Evolutionary conservation across 768 basidiomycete genomes (phyloP).

Genomic region (Suillus subalutaceus): DNA sequence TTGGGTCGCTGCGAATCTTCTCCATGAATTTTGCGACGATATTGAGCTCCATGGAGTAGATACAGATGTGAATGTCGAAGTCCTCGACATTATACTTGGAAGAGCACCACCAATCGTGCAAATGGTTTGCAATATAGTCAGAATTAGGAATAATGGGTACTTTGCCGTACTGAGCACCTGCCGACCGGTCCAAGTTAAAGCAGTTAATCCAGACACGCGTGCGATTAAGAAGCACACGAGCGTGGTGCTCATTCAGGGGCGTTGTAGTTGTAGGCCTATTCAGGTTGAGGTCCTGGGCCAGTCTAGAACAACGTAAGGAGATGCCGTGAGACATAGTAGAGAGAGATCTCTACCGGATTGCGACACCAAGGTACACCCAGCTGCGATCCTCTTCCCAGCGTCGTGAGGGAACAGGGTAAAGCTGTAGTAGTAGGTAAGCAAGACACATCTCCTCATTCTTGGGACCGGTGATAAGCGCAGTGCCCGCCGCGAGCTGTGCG

Average conservation of each 20-base stretch:
- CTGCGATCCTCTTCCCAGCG: conserved; percentile 90
- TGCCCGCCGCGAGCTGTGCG: conserved; percentile 76
- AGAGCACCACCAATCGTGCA: conserved; percentile 68
- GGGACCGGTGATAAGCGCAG: conserved; percentile 71
- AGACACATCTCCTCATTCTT: conserved; percentile 86
- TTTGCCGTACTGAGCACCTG: conserved; percentile 88
- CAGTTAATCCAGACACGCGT: conserved; percentile 91
- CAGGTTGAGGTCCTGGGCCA: conserved; percentile 88
- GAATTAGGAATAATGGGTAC: conserved; percentile 74
- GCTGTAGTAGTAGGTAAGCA: conserved; percentile 78
- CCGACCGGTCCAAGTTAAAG: conserved; percentile 89
- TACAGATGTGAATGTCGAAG: conserved; percentile 81
- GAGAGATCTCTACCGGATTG: conserved; percentile 64
- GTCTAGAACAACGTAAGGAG: conserved; percentile 45
- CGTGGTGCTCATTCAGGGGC: conserved; percentile 77
- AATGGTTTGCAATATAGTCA: conserved; percentile 77
- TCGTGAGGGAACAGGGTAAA: conserved; percentile 75
- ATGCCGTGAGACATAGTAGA: background rate
- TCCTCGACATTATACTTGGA: conserved; percentile 69
- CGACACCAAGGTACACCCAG: conserved; percentile 88
- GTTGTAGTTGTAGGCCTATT: conserved; percentile 76
- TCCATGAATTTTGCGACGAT: conserved; percentile 61
- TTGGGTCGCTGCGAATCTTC: conserved; percentile 73
- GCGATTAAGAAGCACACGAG: conserved; percentile 86
- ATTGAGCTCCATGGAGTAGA: conserved; percentile 75